phyloP scores from a whole-genome alignment of 306 rosid genomes.

The Cyclanthera cordifolia region DNA sequence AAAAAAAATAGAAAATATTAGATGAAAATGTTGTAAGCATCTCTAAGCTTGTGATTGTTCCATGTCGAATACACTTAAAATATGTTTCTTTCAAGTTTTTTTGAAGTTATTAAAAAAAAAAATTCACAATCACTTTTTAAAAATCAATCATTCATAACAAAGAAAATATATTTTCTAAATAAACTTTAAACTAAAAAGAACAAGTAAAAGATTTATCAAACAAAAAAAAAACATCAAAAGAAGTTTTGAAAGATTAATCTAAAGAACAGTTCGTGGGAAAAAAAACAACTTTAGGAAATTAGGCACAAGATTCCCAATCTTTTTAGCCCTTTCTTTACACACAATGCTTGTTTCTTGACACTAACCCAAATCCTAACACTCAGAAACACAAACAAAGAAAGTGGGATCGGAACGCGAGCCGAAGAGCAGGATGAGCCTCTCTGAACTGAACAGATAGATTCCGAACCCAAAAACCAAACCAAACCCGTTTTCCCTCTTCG shows the following conservation, averaged over 20 bases:
- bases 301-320: background rate
- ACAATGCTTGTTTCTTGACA: background rate
- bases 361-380: too few relatives aligned
- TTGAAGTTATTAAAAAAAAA: too few relatives aligned
- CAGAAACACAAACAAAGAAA: too few relatives aligned
- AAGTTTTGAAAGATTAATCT: background rate
- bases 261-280: background rate
- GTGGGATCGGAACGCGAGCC: background rate
- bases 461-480: background rate
- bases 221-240: background rate
- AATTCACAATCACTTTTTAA: too few relatives aligned
- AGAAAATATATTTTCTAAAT: background rate
- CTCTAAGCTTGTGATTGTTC: too few relatives aligned
- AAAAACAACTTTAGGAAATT: background rate
- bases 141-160: background rate
- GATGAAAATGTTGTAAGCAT: too few relatives aligned
- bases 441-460: background rate
- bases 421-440: background rate
- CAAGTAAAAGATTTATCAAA: too few relatives aligned
- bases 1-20: too few relatives aligned
- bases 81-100: too few relatives aligned
- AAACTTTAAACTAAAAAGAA: background rate
- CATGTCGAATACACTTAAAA: too few relatives aligned
- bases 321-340: background rate
- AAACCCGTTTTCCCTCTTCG: background rate